Percentiles rank a stretch among this genome's conserved stretches.
Conservation (phyloP, 2,329 filamentous ascomycete genomes). For the Chaetomium sp. region DNA sequence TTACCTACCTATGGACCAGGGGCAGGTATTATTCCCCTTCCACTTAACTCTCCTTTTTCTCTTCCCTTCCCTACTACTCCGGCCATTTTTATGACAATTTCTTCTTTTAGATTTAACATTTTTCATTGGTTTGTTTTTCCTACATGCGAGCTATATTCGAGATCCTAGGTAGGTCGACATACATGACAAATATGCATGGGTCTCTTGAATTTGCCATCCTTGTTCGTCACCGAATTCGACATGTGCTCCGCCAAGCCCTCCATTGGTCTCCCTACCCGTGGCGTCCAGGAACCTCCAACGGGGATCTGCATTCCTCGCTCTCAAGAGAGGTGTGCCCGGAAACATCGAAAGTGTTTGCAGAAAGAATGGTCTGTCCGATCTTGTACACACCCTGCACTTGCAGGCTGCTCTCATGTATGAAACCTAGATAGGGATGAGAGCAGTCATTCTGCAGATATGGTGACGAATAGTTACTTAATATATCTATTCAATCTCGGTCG, state of each 20-base stretch:
- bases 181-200: neutral
- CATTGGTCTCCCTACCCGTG: neutral
- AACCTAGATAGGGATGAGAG: neutral
- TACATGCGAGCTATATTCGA: neutral
- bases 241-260: conserved; percentile 1
- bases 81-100: neutral
- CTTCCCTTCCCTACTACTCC: too few relatives aligned
- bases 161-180: neutral
- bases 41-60: too few relatives aligned
- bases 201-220: neutral
- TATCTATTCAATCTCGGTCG: neutral
- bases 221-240: neutral
- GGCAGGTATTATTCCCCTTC: neutral
- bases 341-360: neutral
- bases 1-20: too few relatives aligned
- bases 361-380: neutral
- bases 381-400: neutral
- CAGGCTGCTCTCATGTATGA: neutral
- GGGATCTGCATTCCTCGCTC: neutral
- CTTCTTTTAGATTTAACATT: neutral
- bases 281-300: neutral
- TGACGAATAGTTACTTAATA: neutral
- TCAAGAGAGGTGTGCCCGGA: neutral
- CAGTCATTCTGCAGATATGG: neutral
- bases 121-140: neutral